Evolutionary conservation across 805 yeast genomes (phyloP), one percentile per base, ranked within the genome.

Genomic region (Sungouiella blattae): DNA sequence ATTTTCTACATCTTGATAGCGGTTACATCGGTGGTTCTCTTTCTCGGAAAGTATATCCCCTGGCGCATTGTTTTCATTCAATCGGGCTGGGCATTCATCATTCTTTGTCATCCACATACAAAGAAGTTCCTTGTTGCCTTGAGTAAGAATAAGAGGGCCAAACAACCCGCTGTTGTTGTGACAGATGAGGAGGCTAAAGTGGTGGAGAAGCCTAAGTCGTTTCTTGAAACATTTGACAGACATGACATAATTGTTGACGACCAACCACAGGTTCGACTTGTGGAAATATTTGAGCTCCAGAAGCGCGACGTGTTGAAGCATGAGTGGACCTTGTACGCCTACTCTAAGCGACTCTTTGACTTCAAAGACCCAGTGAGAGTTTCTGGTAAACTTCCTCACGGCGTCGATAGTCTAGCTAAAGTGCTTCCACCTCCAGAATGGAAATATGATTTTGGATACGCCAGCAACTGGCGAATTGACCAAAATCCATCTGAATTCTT

Each of bases 221-320:
- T 28, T 18, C 11, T 28, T 4, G 31, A 28, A 6, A 57, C 49
- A 26, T 57, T 61, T 25, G 71, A 69, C 33, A 53, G 71, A 34
- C 55, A 62, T 15, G 77, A 77, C 41, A 75, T 88, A 6, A 64
- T 85, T n/a, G 71, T 81, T 16, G 94, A 86, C 52, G 87, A 80
- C 38, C 62, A 73, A 0, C 82, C 87, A 0, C 80, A 78, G 31
- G 55, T 62, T 0, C 64, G 77, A 28, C 55, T 62, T n/a, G 88
- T 86, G 6, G 94, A 88, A 51, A 66, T 89, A 1, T 89, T 71
- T 55, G 95, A 88, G 56, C 68, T 88, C 16, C 84, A 84, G 53
- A 68, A 72, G 28, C 82, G 73, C 46, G 83, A 83, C 25, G 58
- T 77, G 17, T 71, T 83, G 2, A 74, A 78, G 0, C 63, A 70